Evolutionary conservation across 2,329 filamentous ascomycete genomes (phyloP).

Genomic region (Colletotrichum gloeosporioides): DNA sequence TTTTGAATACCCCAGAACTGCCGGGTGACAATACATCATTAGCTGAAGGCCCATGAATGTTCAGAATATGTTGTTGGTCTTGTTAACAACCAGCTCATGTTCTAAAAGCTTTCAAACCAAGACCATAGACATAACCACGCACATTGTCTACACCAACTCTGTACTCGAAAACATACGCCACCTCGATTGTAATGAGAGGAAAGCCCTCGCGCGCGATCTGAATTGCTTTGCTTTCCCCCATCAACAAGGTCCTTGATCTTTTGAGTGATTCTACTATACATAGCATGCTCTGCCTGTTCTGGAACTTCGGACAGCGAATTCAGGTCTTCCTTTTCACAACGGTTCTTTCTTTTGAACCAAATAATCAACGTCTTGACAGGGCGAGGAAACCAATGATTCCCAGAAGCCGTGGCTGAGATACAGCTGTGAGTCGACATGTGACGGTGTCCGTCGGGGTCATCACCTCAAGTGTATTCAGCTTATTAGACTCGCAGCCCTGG

Average conservation of each 20-base stretch:
- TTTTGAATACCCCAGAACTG: background rate
- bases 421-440: background rate
- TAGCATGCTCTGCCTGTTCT: background rate
- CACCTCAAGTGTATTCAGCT: fast-evolving
- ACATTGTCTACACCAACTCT: background rate
- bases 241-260: fast-evolving
- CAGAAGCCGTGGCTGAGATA: background rate
- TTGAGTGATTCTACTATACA: background rate
- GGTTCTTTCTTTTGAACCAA: fast-evolving
- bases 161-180: background rate
- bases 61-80: fast-evolving
- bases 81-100: background rate
- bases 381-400: background rate
- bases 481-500: background rate
- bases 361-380: background rate
- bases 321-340: background rate
- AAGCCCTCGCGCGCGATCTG: fast-evolving
- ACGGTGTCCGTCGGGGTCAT: background rate
- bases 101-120: background rate
- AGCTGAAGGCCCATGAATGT: no score
- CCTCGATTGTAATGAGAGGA: fast-evolving
- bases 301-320: background rate
- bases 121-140: background rate
- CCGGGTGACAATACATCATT: fast-evolving
- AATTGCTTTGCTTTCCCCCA: background rate